Evolutionary conservation across 768 basidiomycete species (phyloP), one percentile per base, ranked within the genome.

Genomic region (Suillus fuscotomentosus): DNA sequence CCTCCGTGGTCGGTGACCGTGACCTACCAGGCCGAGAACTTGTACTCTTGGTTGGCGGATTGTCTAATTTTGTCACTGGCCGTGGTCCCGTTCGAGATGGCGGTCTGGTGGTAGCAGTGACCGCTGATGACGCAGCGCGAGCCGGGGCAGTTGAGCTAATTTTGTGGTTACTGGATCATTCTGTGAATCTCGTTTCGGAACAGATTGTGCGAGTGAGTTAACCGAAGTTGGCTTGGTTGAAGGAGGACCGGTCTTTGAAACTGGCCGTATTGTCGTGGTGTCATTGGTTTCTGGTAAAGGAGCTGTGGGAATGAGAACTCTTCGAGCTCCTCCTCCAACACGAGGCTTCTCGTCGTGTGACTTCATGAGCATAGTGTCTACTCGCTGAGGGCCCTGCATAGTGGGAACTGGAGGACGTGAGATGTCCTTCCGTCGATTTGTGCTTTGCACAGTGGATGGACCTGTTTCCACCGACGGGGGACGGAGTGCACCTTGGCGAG

Each of bases 261-360:
- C 10, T 24, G 24, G 8, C 5, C 10, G 57, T 5, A 17, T 20
- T 14, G 27, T 24, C 27, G 8, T 27, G 6, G 24, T 42, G 3
- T 43, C 22, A 27, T 43, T 41, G 27, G 41, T 42, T 20, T 59
- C 57, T 57, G 24, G 15, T 41, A 27, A 10, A 27, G 56, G 22
- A 27, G 24, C 24, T 17, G 71, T 10, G 22, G 73, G 75, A 60
- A 77, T 72, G 10, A 75, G 75, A 60, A 76, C 61, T 60, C 75
- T 76, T 63, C 75, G 68, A 10, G 75, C 76, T 34, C 77, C 75
- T 47, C 68, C 63, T 27, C 24, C 53, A 24, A 63, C 54, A 34
- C 60, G 68, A 2, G 63, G 22, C 24, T 65, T 65, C 45, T 34
- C 61, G 13, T 63, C 43, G 24, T 27, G 34, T 20, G 60, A 39